Evolutionary conservation across 352 stramenopile species (phyloP), one percentile per base, ranked within the genome.

Genomic region (Pythium brachiatum): DNA sequence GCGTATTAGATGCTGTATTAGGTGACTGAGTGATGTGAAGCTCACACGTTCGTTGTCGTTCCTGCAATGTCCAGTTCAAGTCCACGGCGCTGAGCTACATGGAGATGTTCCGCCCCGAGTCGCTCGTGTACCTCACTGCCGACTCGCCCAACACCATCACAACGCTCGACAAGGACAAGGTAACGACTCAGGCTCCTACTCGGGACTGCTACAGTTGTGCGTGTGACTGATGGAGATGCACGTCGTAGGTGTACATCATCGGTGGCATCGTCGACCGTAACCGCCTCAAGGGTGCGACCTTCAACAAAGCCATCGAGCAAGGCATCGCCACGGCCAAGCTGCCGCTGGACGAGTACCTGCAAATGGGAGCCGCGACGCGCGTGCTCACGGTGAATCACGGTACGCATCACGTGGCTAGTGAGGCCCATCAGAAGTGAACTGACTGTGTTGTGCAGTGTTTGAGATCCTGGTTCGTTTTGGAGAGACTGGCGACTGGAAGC

Each of bases 221-320:
- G 31, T 16, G 18, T 43, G 8, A 20, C 31, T 34, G 7, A 51
- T 23, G 25, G 13, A 27, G 12, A 16, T 16, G 12, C 31, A 46
- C 26, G 31, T 20, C 16, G 3, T 32, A 88, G 78, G 86, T 97
- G 26, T 99, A 98, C 73, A 92, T 98, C 44, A 99, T 99, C 69
- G 96, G 96, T 18, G 96, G 96, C 21, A 99, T 99, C 71, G 96
- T 99, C 25, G 96, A 99, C 78, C 82, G 96, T 53, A 99, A 98
- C 72, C 86, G 96, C n/a, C 81, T 98, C n/a, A 98, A 98, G 68
- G 78, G 86, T 11, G 83, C 86, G 20, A 96, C 96, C 13, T 96
- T 98, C 58, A 72, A 97, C 52, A 96, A 97, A 66, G 96, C 96
- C 4, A 52, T 94, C 34, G 66, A 83, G 53, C 82, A 98, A 34